Base-by-base conservation (phyloP, 1,284 basidiomycete genomes). In the Rhodotorula glutinis region DNA sequence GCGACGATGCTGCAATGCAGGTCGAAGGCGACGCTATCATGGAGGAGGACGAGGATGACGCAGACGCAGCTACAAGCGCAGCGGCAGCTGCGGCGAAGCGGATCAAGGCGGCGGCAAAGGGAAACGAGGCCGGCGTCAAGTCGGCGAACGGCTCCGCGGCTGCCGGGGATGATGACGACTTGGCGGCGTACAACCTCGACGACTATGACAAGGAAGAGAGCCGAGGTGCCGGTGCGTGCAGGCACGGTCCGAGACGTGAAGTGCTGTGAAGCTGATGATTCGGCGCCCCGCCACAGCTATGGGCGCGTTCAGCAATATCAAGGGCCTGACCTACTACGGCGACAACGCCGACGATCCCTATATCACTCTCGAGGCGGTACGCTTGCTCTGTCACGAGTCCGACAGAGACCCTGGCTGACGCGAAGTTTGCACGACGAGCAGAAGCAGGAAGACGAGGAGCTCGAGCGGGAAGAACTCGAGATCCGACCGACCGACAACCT, bases 281-380 rank as follows among this genome's bases (percentile, higher is more conserved):
- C 13, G 16, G 25, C 49, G 16, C n/a, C 21, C n/a, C 9, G 19
- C 4, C 25, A 23, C 69, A 91, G 90, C 85, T 44, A 82, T 85
- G 77, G 94, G 94, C 23, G 90, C 91, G 14, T 98, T 99, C 81
- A 92, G 88, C 79, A 96, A 92, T 77, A 92, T 98, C 80, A 96
- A 96, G 78, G 94, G 95, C 9, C 81, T 98, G 60, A 89, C 89
- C 47, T 96, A 90, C 78, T 94, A 97, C 79, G 87, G 87, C 60
- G 87, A 91, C 76, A 93, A 95, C 77, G 85, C 91, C 64, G 92
- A 98, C 54, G 96, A 99, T 80, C 96, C 96, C 1, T 98, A 95
- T 78, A 90, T 99, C 75, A 98, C 95, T 0, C 80, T 98, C 41
- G 93, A 96, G 83, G 91, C 94, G 77, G 91, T 90, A 73, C 49